Conservation (phyloP, 306 rosid genomes). For the Gynostemma pentaphyllum region DNA sequence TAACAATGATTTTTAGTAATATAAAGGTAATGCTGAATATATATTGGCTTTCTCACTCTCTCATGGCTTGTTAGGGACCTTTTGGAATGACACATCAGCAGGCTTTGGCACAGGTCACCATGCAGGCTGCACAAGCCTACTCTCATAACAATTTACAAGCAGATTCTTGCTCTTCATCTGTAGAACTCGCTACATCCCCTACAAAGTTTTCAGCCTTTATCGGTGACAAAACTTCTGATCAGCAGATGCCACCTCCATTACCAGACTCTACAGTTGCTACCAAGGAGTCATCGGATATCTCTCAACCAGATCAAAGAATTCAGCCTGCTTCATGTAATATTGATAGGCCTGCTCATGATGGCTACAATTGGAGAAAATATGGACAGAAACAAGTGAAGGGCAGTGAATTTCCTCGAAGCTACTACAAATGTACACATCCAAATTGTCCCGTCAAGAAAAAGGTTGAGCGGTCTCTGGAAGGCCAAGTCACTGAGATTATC, state of each 20-base stretch:
- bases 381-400: conserved; percentile 90
- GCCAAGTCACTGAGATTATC: conserved; percentile 61
- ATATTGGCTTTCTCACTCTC: background rate
- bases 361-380: conserved; percentile 75
- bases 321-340: conserved; percentile 30
- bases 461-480: conserved; percentile 71
- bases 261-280: conserved; percentile 1
- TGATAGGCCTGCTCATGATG: conserved; percentile 63
- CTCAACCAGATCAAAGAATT: conserved; percentile 33
- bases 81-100: conserved; percentile 70
- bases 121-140: conserved; percentile 35
- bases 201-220: conserved; percentile 22
- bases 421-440: conserved; percentile 62
- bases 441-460: conserved; percentile 76
- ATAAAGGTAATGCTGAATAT: background rate
- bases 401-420: conserved; percentile 70
- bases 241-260: conserved; percentile 16
- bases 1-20: background rate
- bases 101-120: conserved; percentile 52
- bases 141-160: conserved; percentile 28
- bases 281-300: conserved; percentile 25
- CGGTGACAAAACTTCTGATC: conserved; percentile 20
- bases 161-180: conserved; percentile 25
- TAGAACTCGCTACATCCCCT: conserved; percentile 16
- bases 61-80: conserved; percentile 26